Evolutionary conservation across 768 basidiomycete genomes (phyloP), one percentile per base, ranked within the genome.

Genomic region (Serendipita sp.): DNA sequence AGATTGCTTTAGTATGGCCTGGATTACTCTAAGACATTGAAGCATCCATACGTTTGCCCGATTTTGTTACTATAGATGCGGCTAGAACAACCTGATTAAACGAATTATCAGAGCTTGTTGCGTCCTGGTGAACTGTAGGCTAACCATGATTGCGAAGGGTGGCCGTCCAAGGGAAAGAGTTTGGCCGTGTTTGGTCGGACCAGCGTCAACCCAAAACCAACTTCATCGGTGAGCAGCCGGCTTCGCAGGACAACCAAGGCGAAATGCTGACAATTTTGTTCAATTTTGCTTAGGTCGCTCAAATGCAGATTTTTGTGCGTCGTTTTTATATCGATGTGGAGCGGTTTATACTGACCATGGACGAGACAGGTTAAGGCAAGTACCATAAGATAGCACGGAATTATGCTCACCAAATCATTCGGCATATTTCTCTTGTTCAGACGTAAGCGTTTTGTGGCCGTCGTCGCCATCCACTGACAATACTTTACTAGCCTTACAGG

Each of bases 41-140:
- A 66, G n/a, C 37, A 54, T n/a, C n/a, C 82, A 68, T 68, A 89
- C 92, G 86, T 81, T 94, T 93, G 11, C 92, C 93, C 71, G 84
- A 88, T 75, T 92, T 93, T 58, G 92, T 92, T 74, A 91, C 92
- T 83, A 96, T 92, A 68, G 90, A 92, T 35, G 92, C 89, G 70
- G 92, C 92, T 69, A 95, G 79, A 65, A 95, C 91, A 69, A 94
- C 92, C 92, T 94, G 60, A 0, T 3, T 35, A 11, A 35, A 32
- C 37, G n/a, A 51, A 64, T 30, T 30, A 35, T 37, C 34, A 63
- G 24, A 4, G 38, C 37, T 15, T 24, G 56, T 41, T 32, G 56
- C 30, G 11, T 60, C 8, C 35, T 30, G 24, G 16, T n/a, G 56
- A 28, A 8, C 11, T 35, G 56, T 30, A 60, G 18, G 8, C 48